Conservation (phyloP, 2,329 filamentous ascomycete species). For the Coniochaeta hoffmannii region DNA sequence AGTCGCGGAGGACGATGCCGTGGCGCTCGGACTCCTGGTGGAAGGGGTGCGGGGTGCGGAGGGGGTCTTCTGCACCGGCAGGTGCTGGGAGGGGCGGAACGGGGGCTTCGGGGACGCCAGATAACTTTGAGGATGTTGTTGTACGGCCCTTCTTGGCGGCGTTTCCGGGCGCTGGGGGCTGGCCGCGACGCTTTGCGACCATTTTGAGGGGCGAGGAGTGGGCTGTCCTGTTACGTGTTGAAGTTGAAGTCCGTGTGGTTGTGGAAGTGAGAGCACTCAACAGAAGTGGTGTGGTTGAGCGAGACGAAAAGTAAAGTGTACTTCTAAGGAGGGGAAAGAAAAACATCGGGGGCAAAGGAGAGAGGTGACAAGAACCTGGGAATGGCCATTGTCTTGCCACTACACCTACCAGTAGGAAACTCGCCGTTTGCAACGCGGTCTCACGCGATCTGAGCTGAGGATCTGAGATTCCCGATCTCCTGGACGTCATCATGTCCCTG, state of each 20-base stretch:
- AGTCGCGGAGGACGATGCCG: conserved; percentile 63
- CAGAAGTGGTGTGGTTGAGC: not conserved
- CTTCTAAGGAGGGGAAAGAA: not conserved
- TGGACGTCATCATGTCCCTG: conserved; percentile 12
- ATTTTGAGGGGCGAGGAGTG: not conserved
- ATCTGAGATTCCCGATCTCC: conserved; percentile 9
- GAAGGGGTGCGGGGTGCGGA: conserved; percentile 39
- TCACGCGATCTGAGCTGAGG: not conserved
- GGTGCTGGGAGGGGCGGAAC: conserved; percentile 5
- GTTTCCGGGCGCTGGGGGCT: not conserved
- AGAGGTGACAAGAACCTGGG: not conserved
- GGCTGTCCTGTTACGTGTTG: not conserved
- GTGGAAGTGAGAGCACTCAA: not conserved
- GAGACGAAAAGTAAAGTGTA: not conserved
- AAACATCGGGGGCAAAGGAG: not conserved
- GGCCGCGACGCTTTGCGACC: not conserved
- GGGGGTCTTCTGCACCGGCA: conserved; percentile 19
- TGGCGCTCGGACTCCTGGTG: conserved; percentile 39
- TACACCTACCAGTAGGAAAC: not conserved
- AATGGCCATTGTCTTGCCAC: not conserved
- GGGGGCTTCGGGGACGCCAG: not conserved
- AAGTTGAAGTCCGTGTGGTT: not conserved
- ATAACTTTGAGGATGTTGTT: not conserved
- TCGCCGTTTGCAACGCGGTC: not conserved
- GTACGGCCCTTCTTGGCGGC: not conserved